These are phyloP conservation scores for Penicillium antarcticum DNA, from an alignment of 495 filamentous ascomycete species.

Conservation along the genomic window DNA sequence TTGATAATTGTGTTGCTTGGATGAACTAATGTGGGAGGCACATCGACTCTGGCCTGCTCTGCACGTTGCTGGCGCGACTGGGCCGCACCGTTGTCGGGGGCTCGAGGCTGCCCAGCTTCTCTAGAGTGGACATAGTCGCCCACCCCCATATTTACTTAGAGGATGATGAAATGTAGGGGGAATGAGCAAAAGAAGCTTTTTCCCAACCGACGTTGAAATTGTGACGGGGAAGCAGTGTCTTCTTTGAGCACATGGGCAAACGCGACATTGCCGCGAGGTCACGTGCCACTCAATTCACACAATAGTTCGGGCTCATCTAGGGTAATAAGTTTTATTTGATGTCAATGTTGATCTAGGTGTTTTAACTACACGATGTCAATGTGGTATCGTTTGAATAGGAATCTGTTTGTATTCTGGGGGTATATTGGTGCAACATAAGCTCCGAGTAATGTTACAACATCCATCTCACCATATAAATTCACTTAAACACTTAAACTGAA, in stretches of 20 bases:
- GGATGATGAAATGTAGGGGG: background rate
- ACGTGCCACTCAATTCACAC: constrained; percentile 31
- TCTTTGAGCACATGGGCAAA: background rate
- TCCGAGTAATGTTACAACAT: background rate
- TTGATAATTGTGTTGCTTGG: constrained; percentile 14
- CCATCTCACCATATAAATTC: background rate
- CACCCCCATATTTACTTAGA: constrained; percentile 34
- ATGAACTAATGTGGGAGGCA: constrained; percentile 23
- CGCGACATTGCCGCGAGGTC: constrained; percentile 31
- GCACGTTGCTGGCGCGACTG: constrained; percentile 32
- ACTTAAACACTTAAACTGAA: constrained; percentile 22
- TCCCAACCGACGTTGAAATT: constrained; percentile 1
- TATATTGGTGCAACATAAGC: background rate
- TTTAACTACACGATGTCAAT: no score
- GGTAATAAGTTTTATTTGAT: no score
- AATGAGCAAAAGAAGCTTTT: background rate
- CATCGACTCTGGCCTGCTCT: constrained; percentile 36
- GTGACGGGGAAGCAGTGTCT: background rate
- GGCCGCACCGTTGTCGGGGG: constrained; percentile 17
- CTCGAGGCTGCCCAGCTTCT: constrained; percentile 33
- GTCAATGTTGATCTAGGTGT: no score
- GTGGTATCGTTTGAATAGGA: no score
- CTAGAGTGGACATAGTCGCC: constrained; percentile 45
- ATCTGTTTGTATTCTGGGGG: background rate
- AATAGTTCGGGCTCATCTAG: no score